Percentiles rank a stretch among this genome's conserved stretches.
These are phyloP conservation scores for Patellifolia procumbens DNA, from an alignment of 179 eudicot genomes.

Conservation along the genomic window DNA sequence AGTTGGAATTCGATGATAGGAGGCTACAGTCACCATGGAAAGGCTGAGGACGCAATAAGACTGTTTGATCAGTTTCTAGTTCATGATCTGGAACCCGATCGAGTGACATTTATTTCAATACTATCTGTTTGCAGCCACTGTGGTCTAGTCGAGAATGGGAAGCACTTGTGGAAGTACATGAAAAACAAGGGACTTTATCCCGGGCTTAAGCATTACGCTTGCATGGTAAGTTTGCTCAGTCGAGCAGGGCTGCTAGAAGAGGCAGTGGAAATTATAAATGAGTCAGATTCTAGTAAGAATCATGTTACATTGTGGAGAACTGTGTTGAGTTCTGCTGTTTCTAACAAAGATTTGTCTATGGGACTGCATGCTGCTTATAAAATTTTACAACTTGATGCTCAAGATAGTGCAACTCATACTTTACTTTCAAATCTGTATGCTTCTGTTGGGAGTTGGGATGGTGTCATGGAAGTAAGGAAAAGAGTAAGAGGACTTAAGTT, in stretches of 20 bases:
- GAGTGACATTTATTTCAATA: constrained; percentile 66
- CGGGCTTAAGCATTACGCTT: constrained; percentile 74
- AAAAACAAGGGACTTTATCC: constrained; percentile 48
- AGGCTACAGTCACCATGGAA: constrained; percentile 82
- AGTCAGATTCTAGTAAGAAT: constrained; percentile 48
- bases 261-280: constrained; percentile 55
- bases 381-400: constrained; percentile 45
- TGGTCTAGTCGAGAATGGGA: constrained; percentile 61
- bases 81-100: constrained; percentile 53
- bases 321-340: constrained; percentile 65
- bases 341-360: constrained; percentile 40
- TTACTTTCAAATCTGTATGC: constrained; percentile 76
- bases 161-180: constrained; percentile 64
- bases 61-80: constrained; percentile 49
- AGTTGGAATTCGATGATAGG: constrained; percentile 87
- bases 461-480: constrained; percentile 62
- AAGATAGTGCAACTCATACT: constrained; percentile 58
- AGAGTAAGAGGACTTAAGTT: constrained; percentile 45
- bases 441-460: constrained; percentile 68
- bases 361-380: constrained; percentile 62
- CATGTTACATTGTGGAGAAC: constrained; percentile 70
- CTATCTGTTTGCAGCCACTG: constrained; percentile 80
- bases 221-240: constrained; percentile 81
- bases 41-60: constrained; percentile 56
- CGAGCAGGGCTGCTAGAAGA: constrained; percentile 80